These are phyloP conservation scores for Thymus mandschuricus DNA, from an alignment of 257 asterid species.

Conservation along the genomic window DNA sequence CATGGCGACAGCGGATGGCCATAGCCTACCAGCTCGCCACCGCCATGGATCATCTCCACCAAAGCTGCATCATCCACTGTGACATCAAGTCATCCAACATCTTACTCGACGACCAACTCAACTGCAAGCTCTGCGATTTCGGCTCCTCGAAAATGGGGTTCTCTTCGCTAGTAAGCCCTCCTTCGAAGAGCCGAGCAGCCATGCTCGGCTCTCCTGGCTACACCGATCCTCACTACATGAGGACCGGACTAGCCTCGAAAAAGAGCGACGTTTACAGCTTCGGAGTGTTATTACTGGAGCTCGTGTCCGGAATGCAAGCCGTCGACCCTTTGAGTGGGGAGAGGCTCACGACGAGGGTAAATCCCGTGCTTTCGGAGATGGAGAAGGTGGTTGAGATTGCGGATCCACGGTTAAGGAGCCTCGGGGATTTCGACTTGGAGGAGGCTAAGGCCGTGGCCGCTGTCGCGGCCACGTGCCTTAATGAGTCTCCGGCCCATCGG, in stretches of 20 bases:
- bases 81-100: slow-evolving; percentile 74
- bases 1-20: slow-evolving; percentile 58
- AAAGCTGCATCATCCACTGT: slow-evolving; percentile 59
- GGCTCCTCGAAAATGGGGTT: slow-evolving; percentile 73
- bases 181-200: slow-evolving; percentile 21
- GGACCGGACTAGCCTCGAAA: slow-evolving; percentile 63
- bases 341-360: slow-evolving; percentile 43
- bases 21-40: slow-evolving; percentile 68
- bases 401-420: slow-evolving; percentile 52
- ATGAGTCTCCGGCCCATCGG: slow-evolving; percentile 28
- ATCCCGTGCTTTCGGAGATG: slow-evolving; percentile 32
- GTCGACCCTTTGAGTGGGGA: slow-evolving; percentile 45
- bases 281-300: slow-evolving; percentile 65
- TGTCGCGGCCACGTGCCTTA: slow-evolving; percentile 29
- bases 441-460: slow-evolving; percentile 40
- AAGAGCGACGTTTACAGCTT: slow-evolving; percentile 71
- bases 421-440: slow-evolving; percentile 36
- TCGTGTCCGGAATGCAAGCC: slow-evolving; percentile 68
- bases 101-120: slow-evolving; percentile 49
- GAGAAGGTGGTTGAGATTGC: slow-evolving; percentile 48
- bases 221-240: slow-evolving; percentile 68
- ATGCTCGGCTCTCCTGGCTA: slow-evolving; percentile 80
- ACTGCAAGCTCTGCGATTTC: slow-evolving; percentile 75
- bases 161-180: slow-evolving; percentile 39
- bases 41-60: slow-evolving; percentile 66